A percentile compares a stretch with the other conserved stretches of the same genome.
Evolutionary conservation across 345 rosid species (phyloP).

Genomic region (Murraya paniculata): DNA sequence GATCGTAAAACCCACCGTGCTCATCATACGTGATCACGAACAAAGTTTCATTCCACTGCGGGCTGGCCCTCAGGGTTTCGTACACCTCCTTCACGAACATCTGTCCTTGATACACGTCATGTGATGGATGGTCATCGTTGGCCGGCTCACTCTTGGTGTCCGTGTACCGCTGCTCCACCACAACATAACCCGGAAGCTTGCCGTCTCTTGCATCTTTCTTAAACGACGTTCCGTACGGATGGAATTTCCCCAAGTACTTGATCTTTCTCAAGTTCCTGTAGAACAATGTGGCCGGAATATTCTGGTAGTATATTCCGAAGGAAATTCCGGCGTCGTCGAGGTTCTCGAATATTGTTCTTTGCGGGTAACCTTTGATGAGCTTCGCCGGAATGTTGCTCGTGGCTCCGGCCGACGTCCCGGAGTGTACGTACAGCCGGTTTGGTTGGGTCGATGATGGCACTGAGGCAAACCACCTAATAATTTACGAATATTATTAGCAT

Average conservation of each 20-base stretch:
- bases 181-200: conserved; percentile 61
- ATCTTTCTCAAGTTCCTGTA: conserved; percentile 68
- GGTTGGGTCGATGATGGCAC: conserved; percentile 93
- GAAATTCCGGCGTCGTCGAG: conserved; percentile 46
- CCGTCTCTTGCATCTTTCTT: conserved; percentile 55
- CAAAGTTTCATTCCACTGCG: conserved; percentile 84
- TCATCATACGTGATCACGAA: conserved; percentile 86
- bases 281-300: conserved; percentile 77
- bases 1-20: conserved; percentile 92
- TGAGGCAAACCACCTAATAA: conserved; percentile 75
- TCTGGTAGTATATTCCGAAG: conserved; percentile 84
- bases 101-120: conserved; percentile 87
- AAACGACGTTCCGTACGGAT: conserved; percentile 43
- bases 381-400: conserved; percentile 67
- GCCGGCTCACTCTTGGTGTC: conserved; percentile 56
- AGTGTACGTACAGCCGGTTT: conserved; percentile 75
- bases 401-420: conserved; percentile 74
- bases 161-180: conserved; percentile 85
- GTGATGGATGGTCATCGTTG: conserved; percentile 89
- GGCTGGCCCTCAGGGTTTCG: conserved; percentile 82
- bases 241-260: conserved; percentile 55
- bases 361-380: conserved; percentile 72
- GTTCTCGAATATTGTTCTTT: conserved; percentile 77
- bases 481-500: background rate
- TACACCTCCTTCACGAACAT: conserved; percentile 83